Base-by-base conservation (phyloP, 768 basidiomycete species). In the Rubroboletus satanas region DNA sequence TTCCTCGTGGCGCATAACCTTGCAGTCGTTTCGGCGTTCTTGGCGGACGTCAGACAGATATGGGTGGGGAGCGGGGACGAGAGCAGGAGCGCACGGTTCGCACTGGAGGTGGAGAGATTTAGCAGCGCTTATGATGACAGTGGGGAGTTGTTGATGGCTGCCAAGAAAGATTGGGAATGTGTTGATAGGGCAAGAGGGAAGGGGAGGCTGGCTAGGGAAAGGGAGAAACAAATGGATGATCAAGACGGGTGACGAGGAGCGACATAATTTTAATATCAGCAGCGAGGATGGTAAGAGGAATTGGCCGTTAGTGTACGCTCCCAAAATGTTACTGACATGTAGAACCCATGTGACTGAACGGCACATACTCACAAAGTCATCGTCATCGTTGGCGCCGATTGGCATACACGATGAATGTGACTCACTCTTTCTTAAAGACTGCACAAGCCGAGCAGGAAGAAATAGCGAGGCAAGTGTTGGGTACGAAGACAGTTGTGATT, bases 1-100 rank as follows among this genome's bases (percentile, higher is more conserved):
- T 68, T 93, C 23, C 79, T 94, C 17, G 78, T 77, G 11, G 76
- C 84, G 71, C 93, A 95, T 68, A 95, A 94, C 60, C 74, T 91
- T 29, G 66, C 79, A 0, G 79, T 93, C 1, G 71, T 91, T 28
- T 80, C 84, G 38, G 66, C 72, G 1, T 90, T 94, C 65, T 82
- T 93, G 43, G 71, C 70, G 0, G 81, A 80, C 0, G 72, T 93
- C 1, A 78, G 91, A 47, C 39, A 52, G 0, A 56, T 74, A 12
- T 65, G 77, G 18, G 33, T 11, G 5, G 55, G 60, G 26, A 29
- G 17, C 4, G 37, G 9, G 23, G 50, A 50, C 7, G 60, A 33
- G n/a, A 21, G 31, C 1, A 35, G 33, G 44, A 54, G 31, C 28
- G 15, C 21, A 0, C 44, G 23, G 11, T 81, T 82, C 65, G 61